phyloP scores from a whole-genome alignment of 345 rosid species.

The Boechera retrofracta region DNA sequence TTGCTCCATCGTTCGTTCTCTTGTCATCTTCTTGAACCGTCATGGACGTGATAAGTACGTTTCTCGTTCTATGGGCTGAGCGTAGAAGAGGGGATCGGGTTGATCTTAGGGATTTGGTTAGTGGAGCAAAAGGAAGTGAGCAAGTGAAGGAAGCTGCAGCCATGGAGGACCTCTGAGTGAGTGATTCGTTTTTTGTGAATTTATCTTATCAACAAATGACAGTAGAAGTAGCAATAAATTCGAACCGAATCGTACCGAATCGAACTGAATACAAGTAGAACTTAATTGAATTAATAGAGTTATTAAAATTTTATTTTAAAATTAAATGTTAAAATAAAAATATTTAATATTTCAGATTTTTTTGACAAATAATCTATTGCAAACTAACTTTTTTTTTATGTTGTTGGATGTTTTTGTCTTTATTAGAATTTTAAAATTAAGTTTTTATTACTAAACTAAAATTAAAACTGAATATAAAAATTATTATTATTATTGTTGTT shows the following conservation, averaged over 20 bases:
- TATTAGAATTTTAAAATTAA: no score
- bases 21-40: constrained; percentile 46
- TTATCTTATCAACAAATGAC: background rate
- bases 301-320: no score
- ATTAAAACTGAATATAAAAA: no score
- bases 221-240: background rate
- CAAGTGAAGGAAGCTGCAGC: constrained; percentile 47
- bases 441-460: no score
- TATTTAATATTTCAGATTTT: no score
- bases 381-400: no score
- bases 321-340: no score
- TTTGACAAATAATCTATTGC: no score
- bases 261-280: background rate
- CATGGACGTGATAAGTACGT: constrained; percentile 41
- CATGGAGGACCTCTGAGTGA: constrained; percentile 27
- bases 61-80: constrained; percentile 44
- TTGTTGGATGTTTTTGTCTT: no score
- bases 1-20: constrained; percentile 51
- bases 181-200: constrained; percentile 7
- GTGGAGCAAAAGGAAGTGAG: constrained; percentile 43
- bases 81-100: constrained; percentile 34
- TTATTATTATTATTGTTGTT: no score
- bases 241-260: background rate
- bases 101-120: constrained; percentile 27
- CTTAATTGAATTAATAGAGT: background rate